Conservation (phyloP, 495 filamentous ascomycete genomes). For the Aspergillus bridgeri region DNA sequence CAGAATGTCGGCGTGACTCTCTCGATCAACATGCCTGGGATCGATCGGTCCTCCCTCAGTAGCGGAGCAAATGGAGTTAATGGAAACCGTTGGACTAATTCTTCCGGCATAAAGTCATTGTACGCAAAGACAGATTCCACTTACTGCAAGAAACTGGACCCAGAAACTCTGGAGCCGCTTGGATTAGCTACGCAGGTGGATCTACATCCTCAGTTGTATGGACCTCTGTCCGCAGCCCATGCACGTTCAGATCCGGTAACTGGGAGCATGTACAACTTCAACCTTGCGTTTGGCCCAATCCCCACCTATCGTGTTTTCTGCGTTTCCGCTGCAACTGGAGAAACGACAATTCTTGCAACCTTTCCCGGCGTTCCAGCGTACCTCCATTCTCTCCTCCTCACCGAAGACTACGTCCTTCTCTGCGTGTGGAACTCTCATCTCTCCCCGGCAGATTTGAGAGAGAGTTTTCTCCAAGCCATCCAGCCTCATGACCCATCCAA, state of each 20-base stretch:
- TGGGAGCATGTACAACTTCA: slow-evolving; percentile 77
- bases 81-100: slow-evolving; percentile 17
- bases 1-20: slow-evolving; percentile 61
- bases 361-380: slow-evolving; percentile 58
- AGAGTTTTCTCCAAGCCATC: slow-evolving; percentile 25
- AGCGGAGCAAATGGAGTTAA: slow-evolving; percentile 1
- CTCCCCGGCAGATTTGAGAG: slow-evolving; percentile 54
- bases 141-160: slow-evolving; percentile 57
- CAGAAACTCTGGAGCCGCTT: slow-evolving; percentile 67
- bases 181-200: slow-evolving; percentile 51
- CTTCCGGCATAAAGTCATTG: slow-evolving; percentile 42
- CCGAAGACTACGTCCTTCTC: slow-evolving; percentile 61
- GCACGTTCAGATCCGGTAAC: slow-evolving; percentile 66
- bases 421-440: slow-evolving; percentile 60
- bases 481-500: slow-evolving; percentile 44
- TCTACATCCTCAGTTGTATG: slow-evolving; percentile 65
- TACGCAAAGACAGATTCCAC: slow-evolving; percentile 60
- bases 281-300: slow-evolving; percentile 49
- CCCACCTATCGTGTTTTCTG: slow-evolving; percentile 64
- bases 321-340: slow-evolving; percentile 54
- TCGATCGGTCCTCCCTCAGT: slow-evolving; percentile 19
- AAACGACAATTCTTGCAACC: slow-evolving; percentile 67
- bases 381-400: slow-evolving; percentile 71
- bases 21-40: slow-evolving; percentile 54
- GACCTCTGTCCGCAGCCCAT: slow-evolving; percentile 62